These are phyloP conservation scores for Aspergillus carlsbadensis DNA, from an alignment of 495 filamentous ascomycete species.

Conservation along the genomic window DNA sequence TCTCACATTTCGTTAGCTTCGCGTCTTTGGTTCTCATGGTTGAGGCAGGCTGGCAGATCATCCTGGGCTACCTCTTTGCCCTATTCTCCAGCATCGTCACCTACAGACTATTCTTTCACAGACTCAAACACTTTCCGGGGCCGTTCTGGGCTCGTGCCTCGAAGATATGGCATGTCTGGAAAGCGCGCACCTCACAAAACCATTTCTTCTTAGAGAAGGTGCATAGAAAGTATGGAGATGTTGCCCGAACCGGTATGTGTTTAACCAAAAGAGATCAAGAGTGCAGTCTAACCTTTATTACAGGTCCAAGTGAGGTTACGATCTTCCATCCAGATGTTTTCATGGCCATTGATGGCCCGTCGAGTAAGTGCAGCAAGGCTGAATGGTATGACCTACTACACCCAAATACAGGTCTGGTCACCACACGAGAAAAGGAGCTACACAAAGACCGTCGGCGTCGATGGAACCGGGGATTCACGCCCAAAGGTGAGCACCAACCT, in stretches of 20 bases:
- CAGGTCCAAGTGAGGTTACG: conserved; percentile 38
- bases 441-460: conserved; percentile 32
- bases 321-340: conserved; percentile 33
- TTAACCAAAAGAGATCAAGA: background rate
- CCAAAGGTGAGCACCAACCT: conserved; percentile 21
- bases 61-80: background rate
- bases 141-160: conserved; percentile 36
- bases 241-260: conserved; percentile 36
- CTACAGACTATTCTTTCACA: conserved; percentile 1
- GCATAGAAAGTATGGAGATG: conserved; percentile 35
- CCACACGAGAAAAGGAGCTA: conserved; percentile 27
- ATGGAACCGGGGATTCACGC: conserved; percentile 38
- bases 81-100: conserved; percentile 1
- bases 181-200: conserved; percentile 30
- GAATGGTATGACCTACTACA: conserved; percentile 46
- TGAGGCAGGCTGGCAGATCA: background rate
- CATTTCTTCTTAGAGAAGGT: conserved; percentile 29
- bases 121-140: conserved; percentile 32
- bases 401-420: conserved; percentile 38
- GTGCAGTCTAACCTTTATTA: background rate
- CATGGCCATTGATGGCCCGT: conserved; percentile 29
- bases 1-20: conserved; percentile 20
- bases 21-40: background rate
- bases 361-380: conserved; percentile 32
- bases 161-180: conserved; percentile 48